phyloP scores from a whole-genome alignment of 2,329 filamentous ascomycete species.

The Xylariaceae sp. region DNA sequence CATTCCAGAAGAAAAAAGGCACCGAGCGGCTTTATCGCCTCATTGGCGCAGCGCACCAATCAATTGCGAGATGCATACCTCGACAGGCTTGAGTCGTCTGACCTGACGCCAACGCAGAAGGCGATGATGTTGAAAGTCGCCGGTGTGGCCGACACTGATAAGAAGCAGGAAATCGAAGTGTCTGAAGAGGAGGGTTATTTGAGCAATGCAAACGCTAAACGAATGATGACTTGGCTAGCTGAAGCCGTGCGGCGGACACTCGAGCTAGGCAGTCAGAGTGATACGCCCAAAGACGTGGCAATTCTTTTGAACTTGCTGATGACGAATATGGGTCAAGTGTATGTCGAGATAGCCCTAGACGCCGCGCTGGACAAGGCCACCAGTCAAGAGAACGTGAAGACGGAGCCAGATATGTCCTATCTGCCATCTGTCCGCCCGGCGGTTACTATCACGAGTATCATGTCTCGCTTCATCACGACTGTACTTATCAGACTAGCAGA shows the following conservation, averaged over 20 bases:
- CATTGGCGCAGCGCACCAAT: constrained; percentile 82
- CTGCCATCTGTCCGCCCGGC: constrained; percentile 74
- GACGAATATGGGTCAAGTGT: constrained; percentile 81
- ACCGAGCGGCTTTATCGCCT: constrained; percentile 87
- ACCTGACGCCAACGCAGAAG: constrained; percentile 83
- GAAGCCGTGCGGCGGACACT: constrained; percentile 89
- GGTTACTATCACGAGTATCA: constrained; percentile 85
- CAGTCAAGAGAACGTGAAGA: constrained; percentile 72
- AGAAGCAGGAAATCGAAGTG: constrained; percentile 83
- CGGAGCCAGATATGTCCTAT: constrained; percentile 83
- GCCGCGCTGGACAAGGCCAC: constrained; percentile 70
- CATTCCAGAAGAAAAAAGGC: constrained; percentile 85
- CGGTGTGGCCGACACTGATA: constrained; percentile 71
- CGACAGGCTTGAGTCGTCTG: constrained; percentile 81
- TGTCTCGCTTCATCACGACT: constrained; percentile 86
- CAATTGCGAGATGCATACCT: constrained; percentile 91
- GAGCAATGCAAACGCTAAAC: constrained; percentile 82
- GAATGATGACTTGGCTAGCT: constrained; percentile 96
- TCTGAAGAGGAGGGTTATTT: constrained; percentile 84
- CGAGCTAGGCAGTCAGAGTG: constrained; percentile 80
- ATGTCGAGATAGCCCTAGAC: constrained; percentile 63
- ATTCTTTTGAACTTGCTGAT: constrained; percentile 80
- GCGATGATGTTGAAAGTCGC: constrained; percentile 86
- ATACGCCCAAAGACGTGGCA: constrained; percentile 91
- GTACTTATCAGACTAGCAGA: constrained; percentile 87